Conservation (phyloP, 2,329 filamentous ascomycete species). For the Chaetomium sp. region DNA sequence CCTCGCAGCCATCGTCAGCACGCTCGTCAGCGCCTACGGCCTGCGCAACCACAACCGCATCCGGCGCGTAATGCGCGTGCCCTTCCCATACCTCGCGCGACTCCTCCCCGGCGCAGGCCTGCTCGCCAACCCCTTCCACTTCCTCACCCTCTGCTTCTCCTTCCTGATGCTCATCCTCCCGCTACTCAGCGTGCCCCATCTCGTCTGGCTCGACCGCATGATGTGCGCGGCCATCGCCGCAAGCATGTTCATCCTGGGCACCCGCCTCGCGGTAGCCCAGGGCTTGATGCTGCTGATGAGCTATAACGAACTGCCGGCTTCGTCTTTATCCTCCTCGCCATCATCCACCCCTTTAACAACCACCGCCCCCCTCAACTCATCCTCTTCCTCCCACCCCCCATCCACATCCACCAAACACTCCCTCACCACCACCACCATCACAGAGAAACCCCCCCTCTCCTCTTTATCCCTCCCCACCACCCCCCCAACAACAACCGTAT, state of each 20-base stretch:
- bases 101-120: conserved; percentile 71
- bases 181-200: conserved; percentile 72
- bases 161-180: conserved; percentile 66
- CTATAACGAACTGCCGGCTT: conserved; percentile 46
- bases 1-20: conserved; percentile 73
- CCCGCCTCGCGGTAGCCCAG: conserved; percentile 75
- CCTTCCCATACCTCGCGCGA: conserved; percentile 58
- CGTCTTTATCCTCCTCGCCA: conserved; percentile 3
- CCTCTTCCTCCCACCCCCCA: too few relatives aligned
- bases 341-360: background rate
- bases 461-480: conserved; percentile 21
- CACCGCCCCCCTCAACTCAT: too few relatives aligned
- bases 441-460: background rate
- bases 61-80: conserved; percentile 79
- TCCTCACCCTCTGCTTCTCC: conserved; percentile 85
- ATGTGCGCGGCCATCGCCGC: conserved; percentile 76
- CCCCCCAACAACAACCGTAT: conserved; percentile 39
- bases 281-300: conserved; percentile 96
- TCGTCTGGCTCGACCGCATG: conserved; percentile 74
- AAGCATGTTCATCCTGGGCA: conserved; percentile 82
- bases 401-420: background rate
- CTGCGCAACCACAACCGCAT: conserved; percentile 89
- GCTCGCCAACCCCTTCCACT: conserved; percentile 92
- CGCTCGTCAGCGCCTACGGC: conserved; percentile 77
- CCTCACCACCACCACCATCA: background rate